Conservation (phyloP, 2,329 filamentous ascomycete species). For the Fusarium sp. region DNA sequence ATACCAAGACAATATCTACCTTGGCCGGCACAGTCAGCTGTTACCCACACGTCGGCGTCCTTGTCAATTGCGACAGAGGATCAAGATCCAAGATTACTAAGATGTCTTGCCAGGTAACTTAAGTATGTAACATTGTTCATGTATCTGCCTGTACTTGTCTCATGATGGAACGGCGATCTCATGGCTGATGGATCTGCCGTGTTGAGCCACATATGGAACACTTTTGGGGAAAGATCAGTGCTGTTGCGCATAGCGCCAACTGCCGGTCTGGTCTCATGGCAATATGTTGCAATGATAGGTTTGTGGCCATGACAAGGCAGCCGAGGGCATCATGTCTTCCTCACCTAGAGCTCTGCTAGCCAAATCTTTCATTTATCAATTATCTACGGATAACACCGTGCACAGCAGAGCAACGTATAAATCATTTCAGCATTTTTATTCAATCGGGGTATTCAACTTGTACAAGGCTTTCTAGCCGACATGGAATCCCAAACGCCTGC, state of each 20-base stretch:
- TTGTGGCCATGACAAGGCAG: background rate
- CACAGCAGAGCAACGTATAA: background rate
- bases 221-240: background rate
- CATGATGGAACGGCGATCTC: constrained; percentile 7
- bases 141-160: constrained; percentile 12
- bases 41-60: background rate
- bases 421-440: constrained; percentile 7
- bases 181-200: background rate
- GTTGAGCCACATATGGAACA: background rate
- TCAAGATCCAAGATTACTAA: background rate
- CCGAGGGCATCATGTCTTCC: background rate
- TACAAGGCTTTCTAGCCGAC: constrained; percentile 25
- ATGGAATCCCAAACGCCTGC: constrained; percentile 36
- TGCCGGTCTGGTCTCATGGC: background rate
- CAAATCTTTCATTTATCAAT: background rate
- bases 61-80: background rate
- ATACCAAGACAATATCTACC: background rate
- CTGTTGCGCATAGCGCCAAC: background rate
- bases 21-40: constrained; percentile 5
- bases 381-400: background rate
- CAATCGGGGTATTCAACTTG: constrained; percentile 32
- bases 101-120: background rate
- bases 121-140: background rate
- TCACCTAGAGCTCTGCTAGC: background rate
- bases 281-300: too few relatives aligned